Base-by-base conservation (phyloP, 2,329 filamentous ascomycete genomes). In the Diaporthe aspalathi region DNA sequence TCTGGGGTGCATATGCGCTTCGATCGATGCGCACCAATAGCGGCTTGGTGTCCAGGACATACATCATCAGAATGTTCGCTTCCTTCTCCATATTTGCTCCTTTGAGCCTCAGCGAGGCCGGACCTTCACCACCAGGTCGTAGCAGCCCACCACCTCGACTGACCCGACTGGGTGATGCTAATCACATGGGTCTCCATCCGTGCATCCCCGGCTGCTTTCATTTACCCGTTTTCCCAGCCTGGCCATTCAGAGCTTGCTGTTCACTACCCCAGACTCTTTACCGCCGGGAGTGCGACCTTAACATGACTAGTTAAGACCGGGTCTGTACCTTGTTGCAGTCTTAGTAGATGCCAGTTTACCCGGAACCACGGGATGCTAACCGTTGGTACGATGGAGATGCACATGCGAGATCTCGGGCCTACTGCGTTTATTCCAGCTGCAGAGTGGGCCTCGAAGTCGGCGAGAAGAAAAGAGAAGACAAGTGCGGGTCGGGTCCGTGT, bases 21-120 rank as follows among this genome's bases (percentile, higher is more conserved):
- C 40, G 53, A 53, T 29, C 45, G 68, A 72, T 53, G 71, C 71
- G 71, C 71, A 67, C 71, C 71, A 72, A 72, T 72, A 43, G 68
- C 66, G 35, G 49, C 32, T 67, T 22, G 40, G n/a, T 47, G 43
- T 20, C 60, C 60, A 65, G 29, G 11, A 38, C 45, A 38, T 20
- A 35, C 29, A n/a, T 49, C 43, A n/a, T n/a, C 12, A 27, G n/a
- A 50, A 24, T 65, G 8, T 38, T 50, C 29, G 45, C 60, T 50
- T 50, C 27, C 45, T 38, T 24, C 45, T 38, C 60, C 60, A 50
- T 65, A 20, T 50, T 32, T 68, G 43, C 32, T 17, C 50, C 29
- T 68, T 52, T 29, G 43, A 71, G 65, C 65, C 63, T 53, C 65
- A 69, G 49, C 66, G 40, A 43, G 54, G 22, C 60, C 45, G 60